Conservation (phyloP, 2,329 filamentous ascomycete species). For the Trichoderma sp. region DNA sequence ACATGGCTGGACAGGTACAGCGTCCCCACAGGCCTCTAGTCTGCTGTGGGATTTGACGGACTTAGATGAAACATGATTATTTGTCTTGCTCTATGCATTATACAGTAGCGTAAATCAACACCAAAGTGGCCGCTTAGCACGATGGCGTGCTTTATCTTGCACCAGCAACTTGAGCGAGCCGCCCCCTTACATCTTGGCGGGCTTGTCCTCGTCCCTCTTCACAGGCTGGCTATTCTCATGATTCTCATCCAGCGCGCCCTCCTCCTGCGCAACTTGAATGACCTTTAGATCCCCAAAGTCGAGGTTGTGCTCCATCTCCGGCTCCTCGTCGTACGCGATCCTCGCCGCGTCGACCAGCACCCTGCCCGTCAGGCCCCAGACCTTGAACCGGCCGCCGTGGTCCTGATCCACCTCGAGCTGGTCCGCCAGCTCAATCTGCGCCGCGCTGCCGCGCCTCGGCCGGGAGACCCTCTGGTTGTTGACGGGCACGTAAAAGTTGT, state of each 20-base stretch:
- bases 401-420: conserved; percentile 50
- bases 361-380: conserved; percentile 93
- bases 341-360: conserved; percentile 87
- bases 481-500: conserved; percentile 89
- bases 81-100: conserved; percentile 1
- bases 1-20: background rate
- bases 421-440: conserved; percentile 42
- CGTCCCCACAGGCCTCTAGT: background rate
- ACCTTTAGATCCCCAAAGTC: conserved; percentile 57
- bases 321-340: conserved; percentile 78
- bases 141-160: background rate
- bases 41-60: background rate
- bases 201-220: conserved; percentile 37
- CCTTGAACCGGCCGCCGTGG: conserved; percentile 66
- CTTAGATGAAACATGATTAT: background rate
- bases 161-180: background rate
- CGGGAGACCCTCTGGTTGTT: conserved; percentile 68
- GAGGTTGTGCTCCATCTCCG: conserved; percentile 74
- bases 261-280: conserved; percentile 49
- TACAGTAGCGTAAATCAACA: background rate
- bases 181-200: conserved; percentile 39
- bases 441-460: conserved; percentile 48
- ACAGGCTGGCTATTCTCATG: background rate
- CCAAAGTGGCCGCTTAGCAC: background rate
- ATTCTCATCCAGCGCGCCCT: conserved; percentile 48